Evolutionary conservation across 768 basidiomycete genomes (phyloP).

Genomic region (Lyophyllum semitale): DNA sequence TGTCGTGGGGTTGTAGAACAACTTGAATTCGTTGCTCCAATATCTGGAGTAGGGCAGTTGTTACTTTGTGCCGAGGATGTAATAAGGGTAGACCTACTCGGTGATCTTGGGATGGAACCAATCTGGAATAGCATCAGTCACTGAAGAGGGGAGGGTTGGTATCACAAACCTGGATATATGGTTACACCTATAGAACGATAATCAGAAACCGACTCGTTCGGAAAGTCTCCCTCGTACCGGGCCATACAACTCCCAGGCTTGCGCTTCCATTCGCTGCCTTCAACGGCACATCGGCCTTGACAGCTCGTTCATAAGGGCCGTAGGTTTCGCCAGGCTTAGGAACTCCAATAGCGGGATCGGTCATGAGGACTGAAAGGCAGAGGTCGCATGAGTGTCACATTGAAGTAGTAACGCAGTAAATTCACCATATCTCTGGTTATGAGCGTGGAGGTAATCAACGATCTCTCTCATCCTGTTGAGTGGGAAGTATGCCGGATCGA

Average conservation of each 20-base stretch:
- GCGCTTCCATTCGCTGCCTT: conserved; percentile 63
- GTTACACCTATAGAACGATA: conserved; percentile 43
- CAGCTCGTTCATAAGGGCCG: conserved; percentile 56
- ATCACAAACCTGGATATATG: conserved; percentile 49
- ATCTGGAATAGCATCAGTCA: conserved; percentile 33
- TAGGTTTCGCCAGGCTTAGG: conserved; percentile 45
- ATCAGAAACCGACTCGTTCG: not conserved
- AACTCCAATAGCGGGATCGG: conserved; percentile 68
- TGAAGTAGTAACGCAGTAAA: not conserved
- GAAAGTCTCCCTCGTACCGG: conserved; percentile 36
- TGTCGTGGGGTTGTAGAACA: conserved; percentile 52
- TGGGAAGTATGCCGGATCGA: conserved; percentile 71
- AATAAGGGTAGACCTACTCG: conserved; percentile 31
- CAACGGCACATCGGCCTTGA: conserved; percentile 54
- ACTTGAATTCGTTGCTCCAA: conserved; percentile 63
- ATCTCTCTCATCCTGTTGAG: conserved; percentile 64
- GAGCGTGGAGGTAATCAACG: conserved; percentile 57
- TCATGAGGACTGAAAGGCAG: conserved; percentile 59
- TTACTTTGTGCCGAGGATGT: not conserved
- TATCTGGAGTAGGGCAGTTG: conserved; percentile 34
- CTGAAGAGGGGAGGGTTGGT: not conserved
- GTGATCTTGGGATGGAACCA: conserved; percentile 62
- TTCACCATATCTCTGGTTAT: conserved; percentile 61
- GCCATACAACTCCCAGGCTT: conserved; percentile 64
- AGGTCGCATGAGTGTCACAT: not conserved